A percentile compares a stretch with the other conserved stretches of the same genome.
Evolutionary conservation across 148 eudicot genomes (phyloP).

Genomic region (Rhododendron simsii): DNA sequence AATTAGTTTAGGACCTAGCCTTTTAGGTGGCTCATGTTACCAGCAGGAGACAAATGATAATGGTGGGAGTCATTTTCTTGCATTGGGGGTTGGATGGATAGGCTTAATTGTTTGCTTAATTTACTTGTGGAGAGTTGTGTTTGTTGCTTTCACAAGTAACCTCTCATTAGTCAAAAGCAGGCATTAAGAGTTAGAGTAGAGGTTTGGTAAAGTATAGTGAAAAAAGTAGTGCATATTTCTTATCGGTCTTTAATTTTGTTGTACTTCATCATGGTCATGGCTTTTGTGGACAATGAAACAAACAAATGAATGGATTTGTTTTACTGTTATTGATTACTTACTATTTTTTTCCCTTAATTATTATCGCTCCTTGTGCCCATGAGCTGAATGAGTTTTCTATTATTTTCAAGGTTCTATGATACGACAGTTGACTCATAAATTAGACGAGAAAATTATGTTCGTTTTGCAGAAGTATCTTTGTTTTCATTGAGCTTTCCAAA

Average conservation of each 20-base stretch:
- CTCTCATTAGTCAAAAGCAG: slow-evolving; percentile 12
- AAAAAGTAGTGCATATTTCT: background rate
- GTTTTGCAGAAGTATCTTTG: no score
- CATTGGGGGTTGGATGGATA: background rate
- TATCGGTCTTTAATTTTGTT: background rate
- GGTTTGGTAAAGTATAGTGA: slow-evolving; percentile 29
- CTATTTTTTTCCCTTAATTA: background rate
- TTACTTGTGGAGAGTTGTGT: slow-evolving; percentile 11
- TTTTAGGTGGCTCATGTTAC: background rate
- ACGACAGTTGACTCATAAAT: background rate
- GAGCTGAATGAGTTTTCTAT: background rate
- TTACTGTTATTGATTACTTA: background rate
- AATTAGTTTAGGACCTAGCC: background rate
- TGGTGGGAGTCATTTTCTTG: slow-evolving; percentile 21
- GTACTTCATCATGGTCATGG: background rate
- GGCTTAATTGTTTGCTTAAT: background rate
- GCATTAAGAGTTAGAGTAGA: slow-evolving; percentile 28
- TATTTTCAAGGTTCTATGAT: background rate
- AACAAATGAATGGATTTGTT: background rate
- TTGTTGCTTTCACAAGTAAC: slow-evolving; percentile 29
- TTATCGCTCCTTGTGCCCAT: background rate
- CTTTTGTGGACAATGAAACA: background rate
- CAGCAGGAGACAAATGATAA: slow-evolving; percentile 7
- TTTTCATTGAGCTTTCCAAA: no score
- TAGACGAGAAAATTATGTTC: no score